These are phyloP conservation scores for Fonsecaea multimorphosa DNA, from an alignment of 2,329 filamentous ascomycete genomes.

Conservation along the genomic window DNA sequence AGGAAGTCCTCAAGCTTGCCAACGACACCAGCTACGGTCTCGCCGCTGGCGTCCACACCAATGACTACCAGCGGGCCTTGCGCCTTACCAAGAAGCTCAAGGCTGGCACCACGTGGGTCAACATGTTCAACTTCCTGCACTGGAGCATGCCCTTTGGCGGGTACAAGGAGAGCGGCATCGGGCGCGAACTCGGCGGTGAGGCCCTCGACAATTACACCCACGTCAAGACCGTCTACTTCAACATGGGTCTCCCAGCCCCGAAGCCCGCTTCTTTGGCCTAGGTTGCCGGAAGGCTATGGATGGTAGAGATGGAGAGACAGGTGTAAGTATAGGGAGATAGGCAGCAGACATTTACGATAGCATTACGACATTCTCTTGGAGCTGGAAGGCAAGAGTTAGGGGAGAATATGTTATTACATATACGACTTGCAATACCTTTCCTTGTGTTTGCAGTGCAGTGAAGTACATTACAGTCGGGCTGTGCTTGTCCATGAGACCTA, in stretches of 20 bases:
- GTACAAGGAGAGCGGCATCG: conserved; percentile 46
- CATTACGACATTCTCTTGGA: not conserved
- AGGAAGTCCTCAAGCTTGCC: conserved; percentile 47
- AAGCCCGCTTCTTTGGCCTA: not conserved
- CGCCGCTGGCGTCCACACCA: conserved; percentile 50
- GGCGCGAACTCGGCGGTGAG: conserved; percentile 12
- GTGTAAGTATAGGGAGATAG: not conserved
- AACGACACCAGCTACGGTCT: conserved; percentile 52
- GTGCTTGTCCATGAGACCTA: too few relatives aligned
- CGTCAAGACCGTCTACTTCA: conserved; percentile 59
- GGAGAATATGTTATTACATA: too few relatives aligned
- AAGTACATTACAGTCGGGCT: too few relatives aligned
- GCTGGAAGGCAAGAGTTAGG: not conserved
- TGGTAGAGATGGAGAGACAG: too few relatives aligned
- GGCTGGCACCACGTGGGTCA: conserved; percentile 53
- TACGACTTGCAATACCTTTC: not conserved
- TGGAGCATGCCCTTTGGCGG: conserved; percentile 50
- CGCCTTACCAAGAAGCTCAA: conserved; percentile 50
- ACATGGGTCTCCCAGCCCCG: conserved; percentile 42
- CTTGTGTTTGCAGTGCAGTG: too few relatives aligned
- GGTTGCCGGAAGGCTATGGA: not conserved
- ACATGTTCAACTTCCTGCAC: conserved; percentile 51
- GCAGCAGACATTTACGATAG: not conserved
- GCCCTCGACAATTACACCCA: conserved; percentile 63
- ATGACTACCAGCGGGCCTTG: conserved; percentile 48